Conservation (phyloP, 495 filamentous ascomycete species). For the Neurospora discreta region DNA sequence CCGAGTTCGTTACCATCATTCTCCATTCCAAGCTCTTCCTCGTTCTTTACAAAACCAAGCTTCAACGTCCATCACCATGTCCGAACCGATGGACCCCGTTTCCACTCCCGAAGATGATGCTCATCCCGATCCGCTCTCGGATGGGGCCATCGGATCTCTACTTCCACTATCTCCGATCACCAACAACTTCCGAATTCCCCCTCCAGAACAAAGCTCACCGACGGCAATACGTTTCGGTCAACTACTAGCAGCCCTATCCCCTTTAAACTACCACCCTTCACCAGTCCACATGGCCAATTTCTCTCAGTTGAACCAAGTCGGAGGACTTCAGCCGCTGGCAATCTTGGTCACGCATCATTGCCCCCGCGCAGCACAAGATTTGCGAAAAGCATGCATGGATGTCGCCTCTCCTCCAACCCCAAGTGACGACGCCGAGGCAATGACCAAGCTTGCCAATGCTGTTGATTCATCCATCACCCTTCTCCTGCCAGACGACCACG, state of each 20-base stretch:
- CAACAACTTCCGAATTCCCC: not conserved
- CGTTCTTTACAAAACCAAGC: not conserved
- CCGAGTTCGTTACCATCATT: not conserved
- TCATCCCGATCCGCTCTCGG: not conserved
- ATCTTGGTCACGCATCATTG: not conserved
- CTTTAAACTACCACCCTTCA: not conserved
- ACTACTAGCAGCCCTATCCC: not conserved
- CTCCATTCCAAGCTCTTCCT: not conserved
- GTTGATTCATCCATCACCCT: not conserved
- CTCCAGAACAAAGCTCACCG: not conserved
- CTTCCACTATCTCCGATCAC: not conserved
- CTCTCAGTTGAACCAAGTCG: not conserved
- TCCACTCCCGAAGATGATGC: not conserved
- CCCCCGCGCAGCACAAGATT: not conserved
- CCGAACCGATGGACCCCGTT: not conserved
- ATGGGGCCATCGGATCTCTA: not conserved
- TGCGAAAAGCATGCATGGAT: not conserved
- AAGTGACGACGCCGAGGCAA: not conserved
- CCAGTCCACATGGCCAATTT: no score
- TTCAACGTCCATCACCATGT: not conserved
- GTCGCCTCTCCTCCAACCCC: not conserved
- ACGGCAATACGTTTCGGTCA: not conserved
- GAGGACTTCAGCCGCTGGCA: not conserved
- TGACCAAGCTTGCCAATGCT: not conserved
- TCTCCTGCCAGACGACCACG: not conserved